phyloP scores from a whole-genome alignment of 1,139 yeast genomes.

The Candida albicans region DNA sequence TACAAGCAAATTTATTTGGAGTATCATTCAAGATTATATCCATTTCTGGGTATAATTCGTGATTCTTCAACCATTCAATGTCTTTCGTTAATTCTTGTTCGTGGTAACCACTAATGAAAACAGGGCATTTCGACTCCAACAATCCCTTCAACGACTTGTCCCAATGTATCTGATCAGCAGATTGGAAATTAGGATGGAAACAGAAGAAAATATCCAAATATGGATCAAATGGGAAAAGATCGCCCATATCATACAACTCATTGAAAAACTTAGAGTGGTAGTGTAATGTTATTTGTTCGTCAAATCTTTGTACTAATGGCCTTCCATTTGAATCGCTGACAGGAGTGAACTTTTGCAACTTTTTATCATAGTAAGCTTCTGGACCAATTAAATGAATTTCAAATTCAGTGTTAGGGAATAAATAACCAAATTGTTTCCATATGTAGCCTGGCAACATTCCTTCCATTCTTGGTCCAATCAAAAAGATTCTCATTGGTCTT shows the following conservation, averaged over 20 bases:
- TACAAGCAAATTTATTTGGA: constrained; percentile 73
- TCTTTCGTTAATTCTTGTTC: constrained; percentile 70
- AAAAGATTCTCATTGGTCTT: constrained; percentile 84
- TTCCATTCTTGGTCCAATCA: constrained; percentile 91
- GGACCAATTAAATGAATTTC: constrained; percentile 95
- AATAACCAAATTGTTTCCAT: constrained; percentile 89
- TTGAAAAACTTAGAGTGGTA: constrained; percentile 92
- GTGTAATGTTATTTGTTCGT: constrained; percentile 70
- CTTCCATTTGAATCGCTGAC: constrained; percentile 46
- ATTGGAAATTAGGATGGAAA: constrained; percentile 93
- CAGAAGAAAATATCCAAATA: constrained; percentile 87
- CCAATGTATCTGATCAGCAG: constrained; percentile 84
- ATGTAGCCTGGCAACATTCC: constrained; percentile 92
- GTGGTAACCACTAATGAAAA: constrained; percentile 89
- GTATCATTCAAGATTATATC: constrained; percentile 79
- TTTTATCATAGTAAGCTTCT: constrained; percentile 74
- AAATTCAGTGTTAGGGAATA: constrained; percentile 79
- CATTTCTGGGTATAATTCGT: constrained; percentile 60
- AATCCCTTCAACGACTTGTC: constrained; percentile 79
- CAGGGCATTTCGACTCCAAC: constrained; percentile 88
- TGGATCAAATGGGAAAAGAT: constrained; percentile 97
- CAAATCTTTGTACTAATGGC: constrained; percentile 72
- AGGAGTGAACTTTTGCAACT: constrained; percentile 36
- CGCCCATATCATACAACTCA: constrained; percentile 85
- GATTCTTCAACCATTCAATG: constrained; percentile 68